Conservation (phyloP, 495 filamentous ascomycete genomes). For the Glarea lozoyensis region DNA sequence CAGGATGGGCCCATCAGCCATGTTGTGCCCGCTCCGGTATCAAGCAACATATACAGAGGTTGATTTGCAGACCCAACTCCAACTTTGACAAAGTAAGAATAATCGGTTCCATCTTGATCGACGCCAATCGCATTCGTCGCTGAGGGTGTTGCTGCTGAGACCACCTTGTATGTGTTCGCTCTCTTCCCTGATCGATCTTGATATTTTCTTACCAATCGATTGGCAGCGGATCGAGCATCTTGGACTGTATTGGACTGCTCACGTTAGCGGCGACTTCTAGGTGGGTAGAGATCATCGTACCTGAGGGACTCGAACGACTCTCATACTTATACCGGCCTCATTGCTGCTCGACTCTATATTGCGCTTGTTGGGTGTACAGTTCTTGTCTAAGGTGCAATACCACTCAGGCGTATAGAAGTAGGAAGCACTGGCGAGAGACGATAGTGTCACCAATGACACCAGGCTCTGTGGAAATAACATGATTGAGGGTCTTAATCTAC, state of each 20-base stretch:
- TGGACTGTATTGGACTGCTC: neutral
- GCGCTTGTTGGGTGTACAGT: neutral
- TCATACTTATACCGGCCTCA: neutral
- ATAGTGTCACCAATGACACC: neutral
- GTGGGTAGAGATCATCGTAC: too few species aligned
- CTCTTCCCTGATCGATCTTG: slow-evolving; percentile 8
- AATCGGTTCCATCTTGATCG: slow-evolving; percentile 68
- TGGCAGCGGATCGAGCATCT: neutral
- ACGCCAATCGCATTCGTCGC: slow-evolving; percentile 51
- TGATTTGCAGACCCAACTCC: slow-evolving; percentile 55
- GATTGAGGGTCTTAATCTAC: too few species aligned
- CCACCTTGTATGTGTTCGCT: slow-evolving; percentile 46
- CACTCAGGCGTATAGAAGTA: neutral
- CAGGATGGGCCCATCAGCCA: slow-evolving; percentile 71
- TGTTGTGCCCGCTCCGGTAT: slow-evolving; percentile 68
- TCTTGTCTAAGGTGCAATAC: neutral
- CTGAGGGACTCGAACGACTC: neutral
- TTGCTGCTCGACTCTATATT: neutral
- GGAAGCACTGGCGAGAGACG: neutral
- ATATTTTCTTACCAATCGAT: neutral
- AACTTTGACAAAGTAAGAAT: slow-evolving; percentile 67
- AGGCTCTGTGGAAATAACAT: neutral
- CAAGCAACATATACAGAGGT: slow-evolving; percentile 63
- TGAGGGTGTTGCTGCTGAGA: slow-evolving; percentile 43
- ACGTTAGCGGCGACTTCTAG: too few species aligned